These are phyloP conservation scores for Leccinum uliginosum DNA, from an alignment of 768 basidiomycete genomes.

Conservation along the genomic window DNA sequence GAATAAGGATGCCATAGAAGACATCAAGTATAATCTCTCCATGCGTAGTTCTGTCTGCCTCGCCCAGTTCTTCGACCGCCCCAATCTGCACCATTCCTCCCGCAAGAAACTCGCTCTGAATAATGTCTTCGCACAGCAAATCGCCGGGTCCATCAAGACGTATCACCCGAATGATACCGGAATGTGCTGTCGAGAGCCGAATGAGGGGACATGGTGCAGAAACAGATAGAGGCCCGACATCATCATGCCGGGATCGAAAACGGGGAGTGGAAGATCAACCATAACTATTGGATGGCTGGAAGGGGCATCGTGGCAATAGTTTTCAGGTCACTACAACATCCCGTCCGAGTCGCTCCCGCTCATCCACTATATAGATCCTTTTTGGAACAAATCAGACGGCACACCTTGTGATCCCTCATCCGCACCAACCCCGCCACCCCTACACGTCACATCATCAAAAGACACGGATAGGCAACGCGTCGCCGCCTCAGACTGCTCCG, in stretches of 20 bases:
- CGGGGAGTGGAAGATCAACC: slow-evolving; percentile 57
- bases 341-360: neutral
- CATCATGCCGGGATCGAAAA: slow-evolving; percentile 83
- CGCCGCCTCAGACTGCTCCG: no score
- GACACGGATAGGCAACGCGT: no score
- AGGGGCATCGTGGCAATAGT: slow-evolving; percentile 93
- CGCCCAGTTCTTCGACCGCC: slow-evolving; percentile 86
- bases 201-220: slow-evolving; percentile 77
- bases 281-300: slow-evolving; percentile 71
- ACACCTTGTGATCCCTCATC: no score
- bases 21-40: slow-evolving; percentile 70
- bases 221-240: slow-evolving; percentile 66
- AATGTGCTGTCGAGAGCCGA: slow-evolving; percentile 63
- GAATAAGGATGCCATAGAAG: slow-evolving; percentile 67
- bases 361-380: slow-evolving; percentile 57
- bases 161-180: slow-evolving; percentile 61
- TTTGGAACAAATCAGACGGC: no score
- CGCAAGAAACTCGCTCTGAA: slow-evolving; percentile 42
- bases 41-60: slow-evolving; percentile 56
- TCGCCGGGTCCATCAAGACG: slow-evolving; percentile 62
- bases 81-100: slow-evolving; percentile 81
- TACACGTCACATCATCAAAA: no score
- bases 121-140: slow-evolving; percentile 48
- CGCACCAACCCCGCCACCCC: no score
- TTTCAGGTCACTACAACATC: neutral